A percentile compares a stretch with the other conserved stretches of the same genome.
phyloP scores from a whole-genome alignment of 768 basidiomycete species.

The Coprinopsis strossmayeri region DNA sequence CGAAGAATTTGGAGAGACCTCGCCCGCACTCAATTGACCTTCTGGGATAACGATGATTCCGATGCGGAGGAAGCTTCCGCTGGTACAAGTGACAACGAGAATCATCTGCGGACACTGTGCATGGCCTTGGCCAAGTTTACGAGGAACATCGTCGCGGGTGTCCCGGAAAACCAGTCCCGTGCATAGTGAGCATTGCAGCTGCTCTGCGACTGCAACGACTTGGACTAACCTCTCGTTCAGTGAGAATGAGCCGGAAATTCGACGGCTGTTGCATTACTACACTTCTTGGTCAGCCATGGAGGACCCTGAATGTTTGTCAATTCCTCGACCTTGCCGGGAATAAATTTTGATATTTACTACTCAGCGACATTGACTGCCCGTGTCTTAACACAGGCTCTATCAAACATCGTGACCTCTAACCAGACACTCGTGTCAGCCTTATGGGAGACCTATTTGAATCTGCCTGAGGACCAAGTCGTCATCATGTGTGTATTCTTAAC shows the following conservation, averaged over 20 bases:
- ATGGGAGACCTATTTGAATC: constrained; percentile 59
- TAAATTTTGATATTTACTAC: constrained; percentile 6
- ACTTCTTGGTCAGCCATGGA: constrained; percentile 72
- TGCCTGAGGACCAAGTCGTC: constrained; percentile 69
- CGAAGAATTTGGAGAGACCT: constrained; percentile 51
- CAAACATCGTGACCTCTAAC: constrained; percentile 79
- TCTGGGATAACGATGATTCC: constrained; percentile 43
- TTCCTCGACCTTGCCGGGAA: constrained; percentile 1
- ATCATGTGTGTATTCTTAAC: constrained; percentile 49
- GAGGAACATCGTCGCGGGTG: constrained; percentile 76
- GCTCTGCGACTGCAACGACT: constrained; percentile 3
- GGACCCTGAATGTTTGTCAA: constrained; percentile 45
- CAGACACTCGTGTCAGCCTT: constrained; percentile 45
- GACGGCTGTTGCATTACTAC: constrained; percentile 61
- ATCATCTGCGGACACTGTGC: constrained; percentile 34
- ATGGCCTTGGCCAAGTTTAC: constrained; percentile 68
- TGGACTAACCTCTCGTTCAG: constrained; percentile 29
- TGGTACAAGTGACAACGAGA: constrained; percentile 19
- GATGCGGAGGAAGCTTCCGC: constrained; percentile 27
- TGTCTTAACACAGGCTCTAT: constrained; percentile 69
- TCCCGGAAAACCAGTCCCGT: constrained; percentile 59
- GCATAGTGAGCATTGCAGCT: constrained; percentile 54
- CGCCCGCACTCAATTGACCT: constrained; percentile 41
- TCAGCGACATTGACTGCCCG: constrained; percentile 59
- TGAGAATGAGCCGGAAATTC: constrained; percentile 63